Conservation (phyloP, 306 rosid genomes). For the Argentina anserina region DNA sequence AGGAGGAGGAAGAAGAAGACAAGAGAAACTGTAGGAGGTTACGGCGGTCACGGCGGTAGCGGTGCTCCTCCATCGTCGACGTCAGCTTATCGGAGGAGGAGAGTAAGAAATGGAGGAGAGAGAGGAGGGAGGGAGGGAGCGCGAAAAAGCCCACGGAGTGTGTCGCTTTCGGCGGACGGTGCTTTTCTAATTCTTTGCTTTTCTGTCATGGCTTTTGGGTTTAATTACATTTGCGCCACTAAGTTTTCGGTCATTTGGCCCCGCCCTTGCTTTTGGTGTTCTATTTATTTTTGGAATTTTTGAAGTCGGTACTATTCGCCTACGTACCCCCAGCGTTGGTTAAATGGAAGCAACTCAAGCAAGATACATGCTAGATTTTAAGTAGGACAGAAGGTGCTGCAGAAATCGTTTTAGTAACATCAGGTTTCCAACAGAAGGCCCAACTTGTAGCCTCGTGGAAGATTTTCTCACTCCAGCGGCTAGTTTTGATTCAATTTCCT, state of each 20-base stretch:
- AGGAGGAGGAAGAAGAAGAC: conserved; percentile 30
- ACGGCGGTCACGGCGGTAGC: conserved; percentile 48
- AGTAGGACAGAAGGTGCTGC: no score
- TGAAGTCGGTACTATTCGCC: neutral
- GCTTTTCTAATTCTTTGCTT: neutral
- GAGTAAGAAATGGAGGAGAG: neutral
- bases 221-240: neutral
- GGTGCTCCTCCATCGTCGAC: conserved; percentile 25
- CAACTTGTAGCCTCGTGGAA: no score
- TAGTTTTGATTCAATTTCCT: no score
- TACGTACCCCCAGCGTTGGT: no score
- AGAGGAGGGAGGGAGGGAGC: neutral
- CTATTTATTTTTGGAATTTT: neutral
- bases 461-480: no score
- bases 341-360: no score
- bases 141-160: neutral
- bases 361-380: no score
- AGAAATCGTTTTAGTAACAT: no score
- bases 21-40: conserved; percentile 41
- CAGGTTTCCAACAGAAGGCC: no score
- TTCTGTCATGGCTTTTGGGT: neutral
- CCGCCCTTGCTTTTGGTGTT: neutral
- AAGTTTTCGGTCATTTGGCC: neutral
- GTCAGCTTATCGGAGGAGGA: neutral
- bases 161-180: conserved; percentile 8